phyloP scores from a whole-genome alignment of 2,329 filamentous ascomycete species.

The Colletotrichum scovillei region DNA sequence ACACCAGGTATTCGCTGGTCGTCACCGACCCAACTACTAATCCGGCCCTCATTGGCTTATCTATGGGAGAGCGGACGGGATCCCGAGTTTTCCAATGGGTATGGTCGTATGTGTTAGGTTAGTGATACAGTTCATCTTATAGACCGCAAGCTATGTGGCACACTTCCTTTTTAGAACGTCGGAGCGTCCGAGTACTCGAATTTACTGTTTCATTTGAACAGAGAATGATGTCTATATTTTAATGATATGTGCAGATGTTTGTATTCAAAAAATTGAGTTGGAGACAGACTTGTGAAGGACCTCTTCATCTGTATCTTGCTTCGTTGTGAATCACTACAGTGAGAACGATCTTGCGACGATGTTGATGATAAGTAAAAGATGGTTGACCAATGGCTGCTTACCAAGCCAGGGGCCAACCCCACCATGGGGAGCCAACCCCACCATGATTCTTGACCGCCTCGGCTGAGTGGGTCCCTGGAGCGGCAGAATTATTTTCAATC shows the following conservation, averaged over 20 bases:
- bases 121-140: not conserved
- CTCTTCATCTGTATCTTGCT: too few species aligned
- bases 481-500: constrained; percentile 35
- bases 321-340: not conserved
- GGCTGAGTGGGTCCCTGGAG: not conserved
- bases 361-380: not conserved
- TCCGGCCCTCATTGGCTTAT: not conserved
- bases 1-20: constrained; percentile 3
- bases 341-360: not conserved
- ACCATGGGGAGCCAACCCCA: not conserved
- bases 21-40: constrained; percentile 9
- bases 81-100: constrained; percentile 19
- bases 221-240: too few species aligned
- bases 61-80: constrained; percentile 18
- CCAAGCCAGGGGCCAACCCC: not conserved
- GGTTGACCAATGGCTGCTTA: constrained; percentile 2
- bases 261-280: too few species aligned
- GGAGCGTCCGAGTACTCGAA: too few species aligned
- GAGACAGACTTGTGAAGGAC: too few species aligned
- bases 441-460: constrained; percentile 5
- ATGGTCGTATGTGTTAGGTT: not conserved
- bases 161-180: not conserved
- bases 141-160: not conserved
- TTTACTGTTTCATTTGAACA: too few species aligned
- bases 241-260: too few species aligned